A percentile compares a stretch with the other conserved stretches of the same genome.
Conservation (phyloP, 306 rosid species). For the Lathyrus tuberosus region DNA sequence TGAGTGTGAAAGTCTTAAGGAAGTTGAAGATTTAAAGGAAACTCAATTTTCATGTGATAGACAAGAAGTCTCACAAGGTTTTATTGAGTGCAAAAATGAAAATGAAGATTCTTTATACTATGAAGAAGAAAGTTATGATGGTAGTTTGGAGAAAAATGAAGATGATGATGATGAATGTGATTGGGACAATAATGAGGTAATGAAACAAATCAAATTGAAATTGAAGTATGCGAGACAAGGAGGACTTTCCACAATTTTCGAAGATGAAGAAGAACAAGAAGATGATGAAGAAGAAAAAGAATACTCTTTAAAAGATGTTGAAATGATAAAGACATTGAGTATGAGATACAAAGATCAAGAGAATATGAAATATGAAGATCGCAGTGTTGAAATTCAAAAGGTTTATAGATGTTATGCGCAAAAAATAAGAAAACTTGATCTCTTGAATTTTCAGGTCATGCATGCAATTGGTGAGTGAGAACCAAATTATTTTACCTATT, state of each 20-base stretch:
- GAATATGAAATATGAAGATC: too few relatives aligned
- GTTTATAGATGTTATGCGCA: slow-evolving; percentile 66
- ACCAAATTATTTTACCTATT: slow-evolving; percentile 15
- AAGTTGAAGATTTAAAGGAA: slow-evolving; percentile 20
- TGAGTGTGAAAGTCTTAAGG: slow-evolving; percentile 35
- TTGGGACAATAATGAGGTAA: slow-evolving; percentile 72
- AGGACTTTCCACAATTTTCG: slow-evolving; percentile 76
- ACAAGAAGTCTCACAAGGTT: not conserved
- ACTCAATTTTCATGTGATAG: slow-evolving; percentile 20
- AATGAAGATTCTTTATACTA: slow-evolving; percentile 16
- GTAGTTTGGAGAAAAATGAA: slow-evolving; percentile 21
- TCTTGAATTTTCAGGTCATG: slow-evolving; percentile 78
- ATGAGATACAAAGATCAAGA: slow-evolving; percentile 53
- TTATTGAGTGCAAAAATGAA: not conserved
- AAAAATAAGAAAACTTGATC: slow-evolving; percentile 74
- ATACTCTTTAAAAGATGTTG: slow-evolving; percentile 36
- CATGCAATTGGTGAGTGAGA: slow-evolving; percentile 79
- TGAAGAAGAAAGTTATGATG: slow-evolving; percentile 39
- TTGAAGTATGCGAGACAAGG: slow-evolving; percentile 67
- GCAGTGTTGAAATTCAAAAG: slow-evolving; percentile 63
- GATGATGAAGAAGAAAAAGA: slow-evolving; percentile 39
- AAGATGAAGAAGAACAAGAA: slow-evolving; percentile 37
- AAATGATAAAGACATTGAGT: slow-evolving; percentile 48
- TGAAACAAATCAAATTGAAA: slow-evolving; percentile 72
- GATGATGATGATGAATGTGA: slow-evolving; percentile 40